These are phyloP conservation scores for Penicillium rolfsii DNA, from an alignment of 2,329 filamentous ascomycete species.

Conservation along the genomic window DNA sequence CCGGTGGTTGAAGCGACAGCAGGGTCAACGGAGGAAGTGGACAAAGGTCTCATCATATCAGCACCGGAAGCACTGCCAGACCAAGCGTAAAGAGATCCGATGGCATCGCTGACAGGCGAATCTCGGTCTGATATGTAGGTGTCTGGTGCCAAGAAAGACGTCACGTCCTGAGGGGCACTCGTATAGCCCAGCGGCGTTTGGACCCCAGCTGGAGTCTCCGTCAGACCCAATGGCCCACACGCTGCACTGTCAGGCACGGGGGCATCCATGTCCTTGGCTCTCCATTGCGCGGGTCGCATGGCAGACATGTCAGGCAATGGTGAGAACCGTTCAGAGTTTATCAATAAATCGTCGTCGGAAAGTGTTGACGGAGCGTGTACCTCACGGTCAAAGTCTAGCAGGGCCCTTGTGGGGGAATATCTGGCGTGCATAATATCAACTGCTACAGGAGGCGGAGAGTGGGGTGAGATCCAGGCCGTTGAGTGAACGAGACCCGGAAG, in stretches of 20 bases:
- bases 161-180: constrained; percentile 11
- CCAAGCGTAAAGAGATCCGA: constrained; percentile 27
- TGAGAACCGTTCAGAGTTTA: not conserved
- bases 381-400: constrained; percentile 17
- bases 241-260: constrained; percentile 10
- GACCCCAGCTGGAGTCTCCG: constrained; percentile 14
- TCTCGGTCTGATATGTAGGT: constrained; percentile 20
- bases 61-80: constrained; percentile 21
- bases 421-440: constrained; percentile 20
- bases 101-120: constrained; percentile 21
- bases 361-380: not conserved
- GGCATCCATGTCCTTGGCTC: constrained; percentile 6
- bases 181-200: constrained; percentile 14
- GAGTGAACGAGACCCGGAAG: not conserved
- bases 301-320: constrained; percentile 6
- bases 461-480: not conserved
- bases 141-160: constrained; percentile 20
- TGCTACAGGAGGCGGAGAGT: not conserved
- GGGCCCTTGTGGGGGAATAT: constrained; percentile 8
- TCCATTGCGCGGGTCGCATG: constrained; percentile 10
- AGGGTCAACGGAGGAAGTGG: constrained; percentile 13
- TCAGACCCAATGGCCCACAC: constrained; percentile 10
- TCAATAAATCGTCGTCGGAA: not conserved
- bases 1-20: constrained; percentile 4
- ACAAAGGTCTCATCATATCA: constrained; percentile 16